Conservation (phyloP, 139 green algal genomes). For the Zygnema circumcarinatum region DNA sequence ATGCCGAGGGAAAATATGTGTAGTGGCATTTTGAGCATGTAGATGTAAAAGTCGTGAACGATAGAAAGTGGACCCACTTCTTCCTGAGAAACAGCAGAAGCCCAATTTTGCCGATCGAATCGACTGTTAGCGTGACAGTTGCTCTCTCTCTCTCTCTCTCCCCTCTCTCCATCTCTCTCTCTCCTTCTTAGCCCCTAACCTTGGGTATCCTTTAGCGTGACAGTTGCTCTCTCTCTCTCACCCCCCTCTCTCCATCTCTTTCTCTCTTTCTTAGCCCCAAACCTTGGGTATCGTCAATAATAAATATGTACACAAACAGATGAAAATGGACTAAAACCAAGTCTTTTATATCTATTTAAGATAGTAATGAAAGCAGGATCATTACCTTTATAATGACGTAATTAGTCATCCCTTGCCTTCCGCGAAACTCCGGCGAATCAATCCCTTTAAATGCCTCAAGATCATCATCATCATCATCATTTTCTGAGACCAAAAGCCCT, state of each 20-base stretch:
- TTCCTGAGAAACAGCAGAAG: conserved; percentile 21
- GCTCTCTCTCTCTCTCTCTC: too few relatives aligned
- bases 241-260: too few relatives aligned
- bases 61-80: not conserved
- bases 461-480: conserved; percentile 7
- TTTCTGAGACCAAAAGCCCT: conserved; percentile 2
- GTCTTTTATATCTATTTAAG: too few relatives aligned
- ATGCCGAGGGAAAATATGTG: conserved; percentile 26
- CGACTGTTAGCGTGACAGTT: not conserved
- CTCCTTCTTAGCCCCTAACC: too few relatives aligned
- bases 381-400: conserved; percentile 12
- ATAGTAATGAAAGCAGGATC: too few relatives aligned
- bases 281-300: too few relatives aligned
- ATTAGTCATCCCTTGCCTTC: conserved; percentile 11
- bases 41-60: conserved; percentile 37
- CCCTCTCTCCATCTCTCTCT: too few relatives aligned
- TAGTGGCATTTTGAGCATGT: conserved; percentile 45
- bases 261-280: too few relatives aligned
- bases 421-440: conserved; percentile 13
- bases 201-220: too few relatives aligned
- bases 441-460: conserved; percentile 3
- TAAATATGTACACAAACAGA: too few relatives aligned
- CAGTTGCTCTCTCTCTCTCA: too few relatives aligned
- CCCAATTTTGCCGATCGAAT: not conserved
- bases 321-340: too few relatives aligned